These are phyloP conservation scores for Aegle marmelos DNA, from an alignment of 345 rosid genomes.

Conservation along the genomic window DNA sequence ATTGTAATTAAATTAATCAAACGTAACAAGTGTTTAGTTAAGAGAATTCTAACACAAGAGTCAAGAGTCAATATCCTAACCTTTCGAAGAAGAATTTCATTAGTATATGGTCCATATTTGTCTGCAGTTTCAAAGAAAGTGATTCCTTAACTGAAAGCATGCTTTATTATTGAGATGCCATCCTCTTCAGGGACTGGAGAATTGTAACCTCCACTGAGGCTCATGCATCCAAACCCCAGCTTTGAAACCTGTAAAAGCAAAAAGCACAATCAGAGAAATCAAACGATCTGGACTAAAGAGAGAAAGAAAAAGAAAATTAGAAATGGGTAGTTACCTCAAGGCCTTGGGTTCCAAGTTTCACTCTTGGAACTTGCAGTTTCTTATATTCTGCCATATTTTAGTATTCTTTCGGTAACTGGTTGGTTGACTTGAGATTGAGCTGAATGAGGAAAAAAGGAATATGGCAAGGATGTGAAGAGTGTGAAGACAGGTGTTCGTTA, in stretches of 20 bases:
- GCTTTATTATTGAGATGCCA: conserved; percentile 29
- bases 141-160: conserved; percentile 27
- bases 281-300: no score
- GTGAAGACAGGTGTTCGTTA: no score
- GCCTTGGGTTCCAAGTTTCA: conserved; percentile 22
- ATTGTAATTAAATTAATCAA: no score
- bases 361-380: conserved; percentile 1
- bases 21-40: no score
- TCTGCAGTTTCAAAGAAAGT: conserved; percentile 37
- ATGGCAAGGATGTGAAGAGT: no score
- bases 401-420: background rate
- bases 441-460: background rate
- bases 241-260: conserved; percentile 30
- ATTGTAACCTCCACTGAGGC: conserved; percentile 24
- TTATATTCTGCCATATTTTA: background rate
- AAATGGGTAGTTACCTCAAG: conserved; percentile 7
- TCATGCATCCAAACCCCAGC: conserved; percentile 42
- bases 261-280: background rate
- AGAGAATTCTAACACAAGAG: background rate
- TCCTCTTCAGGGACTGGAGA: conserved; percentile 30
- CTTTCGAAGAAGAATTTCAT: conserved; percentile 33
- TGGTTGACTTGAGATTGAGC: background rate
- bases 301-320: background rate
- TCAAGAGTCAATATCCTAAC: background rate
- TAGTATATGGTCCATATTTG: conserved; percentile 26